Percentiles rank a stretch among this genome's conserved stretches.
Evolutionary conservation across 2,329 filamentous ascomycete species (phyloP).

Genomic region (Trichoderma lentiforme): DNA sequence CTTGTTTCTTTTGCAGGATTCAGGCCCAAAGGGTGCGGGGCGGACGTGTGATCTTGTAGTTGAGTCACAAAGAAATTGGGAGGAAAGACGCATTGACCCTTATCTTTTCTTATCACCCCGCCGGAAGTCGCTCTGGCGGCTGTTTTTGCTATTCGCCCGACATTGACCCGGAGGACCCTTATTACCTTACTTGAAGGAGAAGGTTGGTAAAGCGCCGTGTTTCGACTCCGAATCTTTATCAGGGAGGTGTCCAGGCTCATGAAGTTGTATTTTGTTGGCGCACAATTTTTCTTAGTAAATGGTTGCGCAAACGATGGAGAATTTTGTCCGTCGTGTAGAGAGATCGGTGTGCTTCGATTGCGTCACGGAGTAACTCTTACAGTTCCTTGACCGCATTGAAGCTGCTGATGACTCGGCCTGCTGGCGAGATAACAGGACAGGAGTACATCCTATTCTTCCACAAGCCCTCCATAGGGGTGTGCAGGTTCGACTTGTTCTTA

Average conservation of each 20-base stretch:
- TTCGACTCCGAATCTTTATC: background rate
- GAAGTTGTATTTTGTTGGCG: background rate
- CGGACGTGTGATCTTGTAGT: constrained; percentile 5
- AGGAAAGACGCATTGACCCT: background rate
- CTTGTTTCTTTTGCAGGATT: background rate
- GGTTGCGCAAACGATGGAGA: background rate
- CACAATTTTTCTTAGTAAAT: background rate
- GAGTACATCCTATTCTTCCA: constrained; percentile 21
- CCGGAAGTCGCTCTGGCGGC: constrained; percentile 6
- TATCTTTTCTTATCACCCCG: constrained; percentile 20
- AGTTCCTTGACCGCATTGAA: constrained; percentile 15
- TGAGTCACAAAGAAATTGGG: constrained; percentile 16
- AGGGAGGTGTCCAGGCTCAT: background rate
- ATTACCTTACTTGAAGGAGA: background rate
- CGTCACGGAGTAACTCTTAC: constrained; percentile 13
- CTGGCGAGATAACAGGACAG: constrained; percentile 18
- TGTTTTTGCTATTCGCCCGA: background rate
- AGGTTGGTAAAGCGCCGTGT: background rate
- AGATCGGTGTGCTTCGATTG: constrained; percentile 12
- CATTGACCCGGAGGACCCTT: background rate
- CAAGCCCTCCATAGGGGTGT: constrained; percentile 12
- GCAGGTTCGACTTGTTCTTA: constrained; percentile 4
- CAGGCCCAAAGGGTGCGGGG: constrained; percentile 1
- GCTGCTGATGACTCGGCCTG: constrained; percentile 11
- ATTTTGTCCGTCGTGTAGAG: constrained; percentile 6